Evolutionary conservation across 495 filamentous ascomycete genomes (phyloP).

Genomic region (Podospora sp.): DNA sequence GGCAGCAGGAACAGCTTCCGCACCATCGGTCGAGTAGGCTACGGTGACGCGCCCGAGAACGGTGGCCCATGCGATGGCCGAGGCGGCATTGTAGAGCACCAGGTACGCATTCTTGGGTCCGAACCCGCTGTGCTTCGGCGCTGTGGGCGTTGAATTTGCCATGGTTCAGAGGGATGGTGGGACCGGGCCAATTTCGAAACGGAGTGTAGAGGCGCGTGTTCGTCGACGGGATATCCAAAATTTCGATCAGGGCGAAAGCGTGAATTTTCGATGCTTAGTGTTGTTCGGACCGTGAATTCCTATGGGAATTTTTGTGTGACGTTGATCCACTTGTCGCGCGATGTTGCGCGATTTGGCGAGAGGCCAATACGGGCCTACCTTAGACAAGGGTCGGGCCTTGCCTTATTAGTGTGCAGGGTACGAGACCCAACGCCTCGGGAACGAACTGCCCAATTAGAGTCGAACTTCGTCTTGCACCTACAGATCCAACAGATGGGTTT

Average conservation of each 20-base stretch:
- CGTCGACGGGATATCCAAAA: not conserved
- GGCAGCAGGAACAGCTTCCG: conserved; percentile 45
- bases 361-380: not conserved
- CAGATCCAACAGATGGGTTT: not conserved
- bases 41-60: conserved; percentile 62
- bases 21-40: conserved; percentile 31
- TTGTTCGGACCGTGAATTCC: not conserved
- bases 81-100: conserved; percentile 78
- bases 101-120: conserved; percentile 63
- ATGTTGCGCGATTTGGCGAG: not conserved
- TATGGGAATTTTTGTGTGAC: not conserved
- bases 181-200: not conserved
- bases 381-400: not conserved
- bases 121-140: conserved; percentile 12
- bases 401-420: not conserved
- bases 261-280: not conserved
- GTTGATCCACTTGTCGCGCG: not conserved
- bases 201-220: not conserved
- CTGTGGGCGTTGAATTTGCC: not conserved
- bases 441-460: not conserved
- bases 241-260: not conserved
- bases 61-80: conserved; percentile 71
- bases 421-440: not conserved
- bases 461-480: not conserved
- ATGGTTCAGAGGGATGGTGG: not conserved